phyloP scores from a whole-genome alignment of 371 early-diverging fungal genomes.

The Mucor velutinosus region DNA sequence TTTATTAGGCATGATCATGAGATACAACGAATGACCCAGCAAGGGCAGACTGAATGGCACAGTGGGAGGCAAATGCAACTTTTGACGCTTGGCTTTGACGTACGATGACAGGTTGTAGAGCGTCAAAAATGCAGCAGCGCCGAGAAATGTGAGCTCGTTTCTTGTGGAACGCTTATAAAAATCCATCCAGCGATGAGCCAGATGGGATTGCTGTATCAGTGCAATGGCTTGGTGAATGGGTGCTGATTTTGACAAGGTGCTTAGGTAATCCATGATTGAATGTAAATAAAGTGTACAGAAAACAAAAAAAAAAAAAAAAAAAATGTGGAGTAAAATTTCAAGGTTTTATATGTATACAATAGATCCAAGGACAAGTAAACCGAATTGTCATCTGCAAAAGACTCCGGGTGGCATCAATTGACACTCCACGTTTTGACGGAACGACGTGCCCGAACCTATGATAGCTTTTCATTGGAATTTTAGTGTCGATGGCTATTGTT shows the following conservation, averaged over 20 bases:
- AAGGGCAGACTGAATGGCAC: slow-evolving; percentile 39
- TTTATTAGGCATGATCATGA: slow-evolving; percentile 17
- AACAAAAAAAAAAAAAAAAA: neutral
- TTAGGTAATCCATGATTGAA: neutral
- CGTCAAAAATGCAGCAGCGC: slow-evolving; percentile 32
- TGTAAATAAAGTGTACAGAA: neutral
- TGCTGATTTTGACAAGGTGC: neutral
- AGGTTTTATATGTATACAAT: neutral
- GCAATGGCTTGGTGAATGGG: slow-evolving; percentile 20
- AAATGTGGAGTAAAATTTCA: neutral
- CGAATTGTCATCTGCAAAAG: slow-evolving; percentile 4
- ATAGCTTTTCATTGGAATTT: neutral
- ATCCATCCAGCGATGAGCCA: neutral
- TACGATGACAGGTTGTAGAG: slow-evolving; percentile 27
- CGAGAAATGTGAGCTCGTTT: slow-evolving; percentile 26
- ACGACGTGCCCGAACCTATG: neutral
- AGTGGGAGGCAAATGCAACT: slow-evolving; percentile 31
- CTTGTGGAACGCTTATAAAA: slow-evolving; percentile 31
- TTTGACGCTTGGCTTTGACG: slow-evolving; percentile 26
- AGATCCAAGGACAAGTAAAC: neutral
- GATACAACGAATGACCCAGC: slow-evolving; percentile 35
- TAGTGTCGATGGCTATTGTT: neutral
- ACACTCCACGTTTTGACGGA: neutral
- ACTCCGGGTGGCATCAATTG: neutral
- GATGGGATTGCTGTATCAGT: slow-evolving; percentile 7